Evolutionary conservation across 2,329 filamentous ascomycete genomes (phyloP).

Genomic region (Ophiostoma pallidulum): DNA sequence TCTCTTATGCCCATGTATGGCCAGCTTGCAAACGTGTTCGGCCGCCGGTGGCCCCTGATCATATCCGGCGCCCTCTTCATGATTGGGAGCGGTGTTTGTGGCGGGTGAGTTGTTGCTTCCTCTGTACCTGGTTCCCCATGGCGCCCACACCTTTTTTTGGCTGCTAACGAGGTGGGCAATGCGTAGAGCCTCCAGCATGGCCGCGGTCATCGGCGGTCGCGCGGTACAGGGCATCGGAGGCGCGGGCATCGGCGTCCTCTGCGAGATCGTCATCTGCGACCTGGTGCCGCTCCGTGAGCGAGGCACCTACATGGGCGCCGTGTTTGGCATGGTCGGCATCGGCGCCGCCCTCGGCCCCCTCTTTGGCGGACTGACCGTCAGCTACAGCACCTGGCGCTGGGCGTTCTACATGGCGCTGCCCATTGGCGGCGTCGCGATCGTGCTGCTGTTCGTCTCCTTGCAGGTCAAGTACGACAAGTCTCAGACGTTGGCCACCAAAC

Average conservation of each 20-base stretch:
- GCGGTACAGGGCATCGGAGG: conserved; percentile 26
- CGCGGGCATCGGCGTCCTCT: conserved; percentile 25
- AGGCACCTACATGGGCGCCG: conserved; percentile 16
- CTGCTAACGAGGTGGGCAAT: too few species aligned
- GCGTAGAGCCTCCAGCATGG: conserved; percentile 19
- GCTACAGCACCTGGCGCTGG: conserved; percentile 18
- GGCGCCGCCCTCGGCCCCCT: conserved; percentile 15
- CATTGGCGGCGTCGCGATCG: conserved; percentile 38
- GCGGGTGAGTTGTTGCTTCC: too few species aligned
- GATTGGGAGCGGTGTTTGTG: conserved; percentile 22
- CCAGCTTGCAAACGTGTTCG: conserved; percentile 17
- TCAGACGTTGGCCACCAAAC: conserved; percentile 17
- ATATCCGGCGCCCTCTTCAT: conserved; percentile 35
- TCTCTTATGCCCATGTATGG: conserved; percentile 57
- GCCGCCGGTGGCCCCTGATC: conserved; percentile 48
- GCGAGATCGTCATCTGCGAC: conserved; percentile 26
- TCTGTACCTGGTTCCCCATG: too few species aligned
- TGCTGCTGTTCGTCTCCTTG: conserved; percentile 22
- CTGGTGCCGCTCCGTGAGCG: conserved; percentile 17
- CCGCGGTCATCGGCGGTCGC: conserved; percentile 24
- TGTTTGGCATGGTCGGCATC: conserved; percentile 15
- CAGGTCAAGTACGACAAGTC: conserved; percentile 14
- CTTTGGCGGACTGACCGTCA: conserved; percentile 15
- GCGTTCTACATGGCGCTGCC: conserved; percentile 36
- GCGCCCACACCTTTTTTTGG: too few species aligned